These are phyloP conservation scores for Yamadazyma insecticola DNA, from an alignment of 805 yeast genomes.

Conservation along the genomic window DNA sequence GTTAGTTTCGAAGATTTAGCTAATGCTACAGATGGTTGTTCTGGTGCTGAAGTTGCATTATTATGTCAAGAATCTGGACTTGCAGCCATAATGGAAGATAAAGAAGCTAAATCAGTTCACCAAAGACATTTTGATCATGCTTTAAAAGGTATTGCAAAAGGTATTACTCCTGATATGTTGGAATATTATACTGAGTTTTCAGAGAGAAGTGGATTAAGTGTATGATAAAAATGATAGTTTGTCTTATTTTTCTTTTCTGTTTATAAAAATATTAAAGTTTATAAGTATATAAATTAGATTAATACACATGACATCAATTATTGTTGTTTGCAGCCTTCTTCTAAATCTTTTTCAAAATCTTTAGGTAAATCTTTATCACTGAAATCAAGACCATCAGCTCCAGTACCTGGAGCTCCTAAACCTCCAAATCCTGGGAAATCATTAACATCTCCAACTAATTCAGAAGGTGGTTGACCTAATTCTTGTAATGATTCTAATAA, in stretches of 20 bases:
- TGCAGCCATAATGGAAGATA: constrained; percentile 83
- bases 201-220: constrained; percentile 24
- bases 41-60: constrained; percentile 93
- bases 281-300: constrained; percentile 1
- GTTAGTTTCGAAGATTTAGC: constrained; percentile 55
- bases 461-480: constrained; percentile 77
- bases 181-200: constrained; percentile 63
- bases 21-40: constrained; percentile 74
- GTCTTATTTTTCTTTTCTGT: neutral
- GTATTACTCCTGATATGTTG: constrained; percentile 84
- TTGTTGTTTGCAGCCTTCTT: constrained; percentile 53
- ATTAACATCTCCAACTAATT: constrained; percentile 56
- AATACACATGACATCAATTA: constrained; percentile 1
- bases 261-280: neutral
- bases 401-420: constrained; percentile 34
- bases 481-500: constrained; percentile 68
- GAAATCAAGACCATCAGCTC: constrained; percentile 36
- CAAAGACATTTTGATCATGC: constrained; percentile 71
- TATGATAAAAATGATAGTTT: constrained; percentile 2
- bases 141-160: constrained; percentile 59
- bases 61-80: constrained; percentile 95
- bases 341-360: constrained; percentile 48
- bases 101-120: constrained; percentile 48
- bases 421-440: constrained; percentile 44
- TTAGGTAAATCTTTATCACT: constrained; percentile 51